Evolutionary conservation across 805 yeast genomes (phyloP).

Genomic region (Yamadazyma paraphyllophila): DNA sequence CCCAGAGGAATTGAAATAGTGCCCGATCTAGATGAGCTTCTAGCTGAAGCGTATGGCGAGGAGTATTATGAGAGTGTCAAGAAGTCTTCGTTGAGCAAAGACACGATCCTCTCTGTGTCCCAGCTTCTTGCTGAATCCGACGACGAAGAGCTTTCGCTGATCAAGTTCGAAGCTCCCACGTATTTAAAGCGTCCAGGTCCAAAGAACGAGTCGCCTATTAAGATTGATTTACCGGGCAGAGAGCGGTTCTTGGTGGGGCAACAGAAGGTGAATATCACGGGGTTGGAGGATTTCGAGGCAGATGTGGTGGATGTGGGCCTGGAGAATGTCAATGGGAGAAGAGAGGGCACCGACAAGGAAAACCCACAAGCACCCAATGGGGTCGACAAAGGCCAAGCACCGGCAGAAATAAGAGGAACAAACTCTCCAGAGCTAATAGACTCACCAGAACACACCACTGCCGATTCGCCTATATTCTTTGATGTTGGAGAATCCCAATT

Average conservation of each 20-base stretch:
- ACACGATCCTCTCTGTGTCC: neutral
- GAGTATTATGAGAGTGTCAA: neutral
- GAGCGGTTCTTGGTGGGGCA: conserved; percentile 3
- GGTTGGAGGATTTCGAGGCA: neutral
- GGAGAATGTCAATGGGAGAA: neutral
- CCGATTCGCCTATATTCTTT: no score
- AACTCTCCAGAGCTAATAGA: no score
- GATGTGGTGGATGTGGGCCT: neutral
- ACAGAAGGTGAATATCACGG: neutral
- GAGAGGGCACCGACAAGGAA: no score
- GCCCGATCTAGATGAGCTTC: neutral
- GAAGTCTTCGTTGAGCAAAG: neutral
- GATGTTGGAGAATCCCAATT: no score
- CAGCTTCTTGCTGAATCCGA: neutral
- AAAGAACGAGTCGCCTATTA: neutral
- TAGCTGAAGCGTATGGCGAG: conserved; percentile 2
- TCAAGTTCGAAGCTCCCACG: neutral
- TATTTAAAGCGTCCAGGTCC: neutral
- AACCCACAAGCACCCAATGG: no score
- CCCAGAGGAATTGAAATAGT: neutral
- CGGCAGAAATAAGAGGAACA: no score
- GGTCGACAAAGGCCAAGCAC: no score
- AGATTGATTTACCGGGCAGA: conserved; percentile 4
- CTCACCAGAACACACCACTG: no score
- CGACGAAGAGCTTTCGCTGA: conserved; percentile 1